phyloP scores from a whole-genome alignment of 1,139 yeast species.

The Saccharomyces hybrid region DNA sequence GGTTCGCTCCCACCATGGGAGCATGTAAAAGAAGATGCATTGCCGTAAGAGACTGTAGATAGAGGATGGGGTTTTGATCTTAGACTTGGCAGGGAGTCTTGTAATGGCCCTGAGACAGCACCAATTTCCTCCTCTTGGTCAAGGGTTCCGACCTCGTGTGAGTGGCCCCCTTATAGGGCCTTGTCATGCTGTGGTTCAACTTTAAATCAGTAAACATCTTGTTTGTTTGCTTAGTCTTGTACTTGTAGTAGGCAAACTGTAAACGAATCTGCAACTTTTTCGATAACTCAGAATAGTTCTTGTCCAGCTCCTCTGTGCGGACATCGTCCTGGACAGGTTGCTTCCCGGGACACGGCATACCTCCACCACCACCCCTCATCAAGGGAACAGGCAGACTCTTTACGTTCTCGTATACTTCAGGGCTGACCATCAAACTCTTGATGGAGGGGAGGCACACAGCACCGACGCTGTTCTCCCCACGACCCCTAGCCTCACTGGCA shows the following conservation, averaged over 20 bases:
- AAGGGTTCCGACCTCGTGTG: neutral
- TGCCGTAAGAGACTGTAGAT: neutral
- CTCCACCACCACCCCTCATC: neutral
- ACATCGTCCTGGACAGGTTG: neutral
- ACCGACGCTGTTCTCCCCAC: neutral
- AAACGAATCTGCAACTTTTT: conserved; percentile 61
- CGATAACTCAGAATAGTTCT: conserved; percentile 37
- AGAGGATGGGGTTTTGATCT: neutral
- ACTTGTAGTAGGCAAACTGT: conserved; percentile 71
- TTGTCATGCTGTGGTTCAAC: neutral
- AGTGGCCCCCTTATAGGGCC: neutral
- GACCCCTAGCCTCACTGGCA: neutral
- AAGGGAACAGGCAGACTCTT: conserved; percentile 1
- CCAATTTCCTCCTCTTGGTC: conserved; percentile 20
- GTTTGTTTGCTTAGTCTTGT: conserved; percentile 47
- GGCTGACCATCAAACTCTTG: neutral
- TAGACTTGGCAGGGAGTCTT: conserved; percentile 20
- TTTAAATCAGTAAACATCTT: conserved; percentile 23
- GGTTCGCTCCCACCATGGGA: neutral
- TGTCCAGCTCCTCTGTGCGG: neutral
- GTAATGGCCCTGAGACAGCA: conserved; percentile 26
- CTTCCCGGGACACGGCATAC: neutral
- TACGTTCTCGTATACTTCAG: neutral
- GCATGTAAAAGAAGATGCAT: neutral
- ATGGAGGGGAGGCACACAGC: conserved; percentile 2